These are phyloP conservation scores for Morella rubra DNA, from an alignment of 306 rosid genomes.

Conservation along the genomic window DNA sequence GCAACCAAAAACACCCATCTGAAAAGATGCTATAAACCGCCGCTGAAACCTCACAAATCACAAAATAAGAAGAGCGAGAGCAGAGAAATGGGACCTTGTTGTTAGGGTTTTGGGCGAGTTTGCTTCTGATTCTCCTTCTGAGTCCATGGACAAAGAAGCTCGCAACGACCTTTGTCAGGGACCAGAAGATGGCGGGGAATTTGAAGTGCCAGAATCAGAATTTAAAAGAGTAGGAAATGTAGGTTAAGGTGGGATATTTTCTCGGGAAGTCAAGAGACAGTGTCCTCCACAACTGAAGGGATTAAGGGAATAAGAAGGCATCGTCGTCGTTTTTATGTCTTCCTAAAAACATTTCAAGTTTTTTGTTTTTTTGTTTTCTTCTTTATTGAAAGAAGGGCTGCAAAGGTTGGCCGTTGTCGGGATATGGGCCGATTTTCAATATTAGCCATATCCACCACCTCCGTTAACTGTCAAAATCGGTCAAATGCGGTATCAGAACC, in stretches of 20 bases:
- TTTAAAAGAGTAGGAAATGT: not conserved
- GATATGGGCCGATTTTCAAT: too few species aligned
- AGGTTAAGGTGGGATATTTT: not conserved
- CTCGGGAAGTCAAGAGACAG: not conserved
- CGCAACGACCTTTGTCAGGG: too few species aligned
- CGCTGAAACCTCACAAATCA: not conserved
- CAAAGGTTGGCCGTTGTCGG: too few species aligned
- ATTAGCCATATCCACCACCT: too few species aligned
- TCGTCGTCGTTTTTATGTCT: too few species aligned
- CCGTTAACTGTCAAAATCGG: too few species aligned
- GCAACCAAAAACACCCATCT: not conserved
- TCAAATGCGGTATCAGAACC: too few species aligned
- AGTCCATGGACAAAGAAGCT: constrained; percentile 25
- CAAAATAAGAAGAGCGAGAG: not conserved
- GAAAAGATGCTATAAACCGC: not conserved
- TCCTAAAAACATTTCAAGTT: too few species aligned
- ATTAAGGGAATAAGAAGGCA: too few species aligned
- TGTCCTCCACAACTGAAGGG: too few species aligned
- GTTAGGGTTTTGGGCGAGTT: constrained; percentile 20
- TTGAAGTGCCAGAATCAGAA: not conserved
- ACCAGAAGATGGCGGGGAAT: constrained; percentile 22
- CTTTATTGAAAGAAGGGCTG: too few species aligned
- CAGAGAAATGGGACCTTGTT: constrained; percentile 27
- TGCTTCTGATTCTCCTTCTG: not conserved
- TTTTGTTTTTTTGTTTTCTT: too few species aligned